These are phyloP conservation scores for Pneumocystis oryctolagi DNA, from an alignment of 1,139 yeast species.

Conservation along the genomic window DNA sequence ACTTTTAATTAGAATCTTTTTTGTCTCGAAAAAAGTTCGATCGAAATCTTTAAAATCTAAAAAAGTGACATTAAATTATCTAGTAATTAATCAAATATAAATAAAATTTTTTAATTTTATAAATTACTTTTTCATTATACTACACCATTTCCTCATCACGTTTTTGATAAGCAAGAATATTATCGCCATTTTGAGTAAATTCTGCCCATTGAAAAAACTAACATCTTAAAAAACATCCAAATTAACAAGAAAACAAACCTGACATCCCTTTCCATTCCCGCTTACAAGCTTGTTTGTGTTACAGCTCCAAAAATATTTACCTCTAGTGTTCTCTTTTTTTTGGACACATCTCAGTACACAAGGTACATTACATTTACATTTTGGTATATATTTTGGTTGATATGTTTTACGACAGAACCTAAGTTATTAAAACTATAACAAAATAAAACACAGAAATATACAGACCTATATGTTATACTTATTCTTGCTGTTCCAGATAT, in stretches of 20 bases:
- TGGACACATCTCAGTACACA: not conserved
- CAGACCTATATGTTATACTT: constrained; percentile 39
- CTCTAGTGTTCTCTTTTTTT: not conserved
- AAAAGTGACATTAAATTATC: not conserved
- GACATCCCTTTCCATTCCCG: not conserved
- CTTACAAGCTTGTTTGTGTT: not conserved
- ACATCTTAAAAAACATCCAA: not conserved
- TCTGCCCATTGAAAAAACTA: not conserved
- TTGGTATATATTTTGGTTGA: constrained; percentile 30
- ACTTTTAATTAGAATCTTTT: not conserved
- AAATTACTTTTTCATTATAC: not conserved
- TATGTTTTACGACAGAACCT: constrained; percentile 33
- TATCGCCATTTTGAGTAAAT: not conserved
- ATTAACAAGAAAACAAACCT: not conserved
- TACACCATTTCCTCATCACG: not conserved
- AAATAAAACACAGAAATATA: not conserved
- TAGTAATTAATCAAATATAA: no score
- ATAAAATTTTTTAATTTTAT: not conserved
- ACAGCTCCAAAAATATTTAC: not conserved
- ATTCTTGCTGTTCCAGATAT: constrained; percentile 38
- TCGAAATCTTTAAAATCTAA: no score
- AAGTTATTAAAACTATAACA: not conserved
- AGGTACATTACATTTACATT: constrained; percentile 32
- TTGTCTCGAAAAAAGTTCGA: not conserved
- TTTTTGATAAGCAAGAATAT: not conserved